Percentiles rank a stretch among this genome's conserved stretches.
These are phyloP conservation scores for Ampelocalamus luodianensis DNA, from an alignment of 176 grass and related monocot genomes.

Conservation along the genomic window DNA sequence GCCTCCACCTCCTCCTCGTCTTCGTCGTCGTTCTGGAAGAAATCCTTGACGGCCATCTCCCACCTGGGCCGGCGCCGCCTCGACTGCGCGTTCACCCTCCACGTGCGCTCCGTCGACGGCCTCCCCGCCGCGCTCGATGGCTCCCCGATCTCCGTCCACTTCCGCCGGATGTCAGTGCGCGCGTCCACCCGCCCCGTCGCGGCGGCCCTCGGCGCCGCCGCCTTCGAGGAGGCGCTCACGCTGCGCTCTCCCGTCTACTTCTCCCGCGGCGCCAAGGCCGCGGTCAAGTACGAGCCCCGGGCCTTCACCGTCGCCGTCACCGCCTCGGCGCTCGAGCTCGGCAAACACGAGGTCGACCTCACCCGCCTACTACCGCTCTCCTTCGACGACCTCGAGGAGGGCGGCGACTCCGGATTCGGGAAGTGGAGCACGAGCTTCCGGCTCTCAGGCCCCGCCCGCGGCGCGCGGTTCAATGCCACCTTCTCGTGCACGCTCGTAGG, in stretches of 20 bases:
- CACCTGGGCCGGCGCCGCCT: constrained; percentile 85
- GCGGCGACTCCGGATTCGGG: constrained; percentile 68
- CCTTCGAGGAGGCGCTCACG: constrained; percentile 73
- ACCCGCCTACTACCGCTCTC: constrained; percentile 75
- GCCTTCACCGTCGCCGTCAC: constrained; percentile 62
- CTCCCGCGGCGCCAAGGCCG: constrained; percentile 46
- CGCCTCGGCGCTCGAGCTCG: constrained; percentile 70
- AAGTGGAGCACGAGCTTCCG: constrained; percentile 96
- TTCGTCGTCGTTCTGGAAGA: constrained; percentile 60
- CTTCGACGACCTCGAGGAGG: constrained; percentile 77
- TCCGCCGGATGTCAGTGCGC: constrained; percentile 57
- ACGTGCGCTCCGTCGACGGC: constrained; percentile 79
- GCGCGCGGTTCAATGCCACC: constrained; percentile 79
- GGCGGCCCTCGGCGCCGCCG: constrained; percentile 56
- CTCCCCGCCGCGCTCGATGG: constrained; percentile 70
- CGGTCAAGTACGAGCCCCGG: constrained; percentile 87
- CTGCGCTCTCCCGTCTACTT: constrained; percentile 74
- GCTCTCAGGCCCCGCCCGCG: constrained; percentile 73
- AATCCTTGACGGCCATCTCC: constrained; percentile 81
- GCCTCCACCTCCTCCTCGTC: constrained; percentile 6
- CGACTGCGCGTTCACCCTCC: constrained; percentile 80
- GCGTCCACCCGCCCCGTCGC: constrained; percentile 58
- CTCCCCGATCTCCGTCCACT: constrained; percentile 61
- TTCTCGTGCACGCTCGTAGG: constrained; percentile 66
- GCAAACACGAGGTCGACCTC: constrained; percentile 75